A percentile compares a stretch with the other conserved stretches of the same genome.
Evolutionary conservation across 2,329 filamentous ascomycete species (phyloP).

Genomic region (Claviceps paspali): DNA sequence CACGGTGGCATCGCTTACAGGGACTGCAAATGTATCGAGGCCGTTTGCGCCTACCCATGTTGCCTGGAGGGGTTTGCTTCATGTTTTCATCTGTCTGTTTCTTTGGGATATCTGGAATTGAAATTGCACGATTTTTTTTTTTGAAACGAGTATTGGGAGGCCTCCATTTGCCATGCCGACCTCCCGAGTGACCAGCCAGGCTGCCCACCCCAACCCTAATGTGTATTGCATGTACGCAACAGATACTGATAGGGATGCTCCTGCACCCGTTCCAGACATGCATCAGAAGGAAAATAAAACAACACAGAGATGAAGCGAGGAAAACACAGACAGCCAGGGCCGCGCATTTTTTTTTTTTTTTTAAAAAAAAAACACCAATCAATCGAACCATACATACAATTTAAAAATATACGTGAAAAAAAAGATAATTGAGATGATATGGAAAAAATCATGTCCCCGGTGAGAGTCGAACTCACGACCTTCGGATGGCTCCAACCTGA

Average conservation of each 20-base stretch:
- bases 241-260: too few relatives aligned
- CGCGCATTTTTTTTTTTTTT: not conserved
- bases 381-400: too few relatives aligned
- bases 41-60: conserved; percentile 1
- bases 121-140: too few relatives aligned
- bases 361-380: not conserved
- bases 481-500: conserved; percentile 17
- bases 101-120: conserved; percentile 4
- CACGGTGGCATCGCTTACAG: conserved; percentile 1
- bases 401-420: not conserved
- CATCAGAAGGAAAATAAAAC: too few relatives aligned
- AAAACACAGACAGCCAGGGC: too few relatives aligned
- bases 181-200: too few relatives aligned
- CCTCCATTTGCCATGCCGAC: too few relatives aligned
- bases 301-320: not conserved
- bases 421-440: too few relatives aligned
- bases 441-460: conserved; percentile 21
- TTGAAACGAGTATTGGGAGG: too few relatives aligned
- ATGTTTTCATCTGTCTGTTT: not conserved
- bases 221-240: too few relatives aligned
- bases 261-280: too few relatives aligned
- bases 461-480: conserved; percentile 34
- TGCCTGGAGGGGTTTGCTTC: not conserved
- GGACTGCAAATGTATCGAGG: not conserved
- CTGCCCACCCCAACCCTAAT: too few relatives aligned